Evolutionary conservation across 768 basidiomycete genomes (phyloP).

Genomic region (Daedaleopsis nitida): DNA sequence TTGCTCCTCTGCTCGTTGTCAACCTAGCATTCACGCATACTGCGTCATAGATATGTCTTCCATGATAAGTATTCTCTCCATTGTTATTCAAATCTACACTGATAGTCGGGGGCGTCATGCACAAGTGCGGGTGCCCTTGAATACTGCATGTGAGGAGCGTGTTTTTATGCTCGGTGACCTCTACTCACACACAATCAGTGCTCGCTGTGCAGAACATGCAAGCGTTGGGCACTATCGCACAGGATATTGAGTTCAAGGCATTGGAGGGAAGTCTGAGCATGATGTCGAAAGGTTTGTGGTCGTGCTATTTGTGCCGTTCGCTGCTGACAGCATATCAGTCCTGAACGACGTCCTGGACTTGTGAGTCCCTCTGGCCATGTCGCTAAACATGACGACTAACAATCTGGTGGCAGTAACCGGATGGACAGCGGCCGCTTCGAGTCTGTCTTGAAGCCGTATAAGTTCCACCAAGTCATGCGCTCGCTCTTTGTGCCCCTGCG

Average conservation of each 20-base stretch:
- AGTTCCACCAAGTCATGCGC: conserved; percentile 76
- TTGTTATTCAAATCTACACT: conserved; percentile 30
- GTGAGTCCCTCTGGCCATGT: conserved; percentile 40
- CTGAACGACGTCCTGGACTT: conserved; percentile 83
- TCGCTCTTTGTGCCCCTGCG: conserved; percentile 72
- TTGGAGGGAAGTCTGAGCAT: conserved; percentile 79
- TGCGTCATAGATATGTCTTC: conserved; percentile 60
- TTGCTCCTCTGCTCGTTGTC: conserved; percentile 21
- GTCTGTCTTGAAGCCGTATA: conserved; percentile 66
- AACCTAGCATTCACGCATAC: neutral
- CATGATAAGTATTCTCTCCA: conserved; percentile 59
- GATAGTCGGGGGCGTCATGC: conserved; percentile 22
- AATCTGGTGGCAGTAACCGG: conserved; percentile 54
- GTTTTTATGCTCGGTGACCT: neutral
- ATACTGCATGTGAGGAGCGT: conserved; percentile 56
- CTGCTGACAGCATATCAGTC: conserved; percentile 40
- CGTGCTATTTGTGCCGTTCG: neutral
- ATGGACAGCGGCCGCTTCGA: conserved; percentile 89
- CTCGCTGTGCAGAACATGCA: conserved; percentile 93
- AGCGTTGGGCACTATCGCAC: conserved; percentile 70
- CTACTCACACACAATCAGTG: conserved; percentile 35
- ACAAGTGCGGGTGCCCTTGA: conserved; percentile 82
- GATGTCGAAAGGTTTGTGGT: conserved; percentile 76
- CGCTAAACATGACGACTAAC: neutral
- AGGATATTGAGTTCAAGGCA: conserved; percentile 88